A percentile compares a stretch with the other conserved stretches of the same genome.
Conservation (phyloP, 225 moss, liverwort and hornwort genomes). For the Ulota crispa region DNA sequence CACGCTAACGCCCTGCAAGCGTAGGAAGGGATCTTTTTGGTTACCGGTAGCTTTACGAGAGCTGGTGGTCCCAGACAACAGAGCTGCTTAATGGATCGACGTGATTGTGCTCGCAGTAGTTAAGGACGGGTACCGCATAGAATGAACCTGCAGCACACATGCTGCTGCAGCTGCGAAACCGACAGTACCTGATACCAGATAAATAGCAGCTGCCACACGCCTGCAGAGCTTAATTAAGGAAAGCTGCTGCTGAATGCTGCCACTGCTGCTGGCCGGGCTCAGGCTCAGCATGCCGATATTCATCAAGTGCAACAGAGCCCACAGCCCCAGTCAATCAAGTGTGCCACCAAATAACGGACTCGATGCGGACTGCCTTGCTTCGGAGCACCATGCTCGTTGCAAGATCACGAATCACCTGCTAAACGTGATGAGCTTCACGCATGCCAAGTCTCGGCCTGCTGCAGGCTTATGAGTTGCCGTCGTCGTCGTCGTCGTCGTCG, state of each 20-base stretch:
- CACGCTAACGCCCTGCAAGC: not conserved
- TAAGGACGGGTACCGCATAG: not conserved
- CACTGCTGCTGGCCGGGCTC: not conserved
- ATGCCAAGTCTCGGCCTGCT: too few species aligned
- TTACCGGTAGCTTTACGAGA: not conserved
- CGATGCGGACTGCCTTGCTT: not conserved
- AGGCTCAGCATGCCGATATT: not conserved
- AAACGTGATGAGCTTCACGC: not conserved
- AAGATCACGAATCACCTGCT: not conserved
- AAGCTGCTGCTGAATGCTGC: not conserved
- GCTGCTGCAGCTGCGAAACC: conserved; percentile 26
- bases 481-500: not conserved
- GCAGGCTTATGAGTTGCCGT: too few species aligned
- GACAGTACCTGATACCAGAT: conserved; percentile 29
- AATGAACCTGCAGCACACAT: conserved; percentile 22
- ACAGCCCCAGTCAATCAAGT: not conserved
- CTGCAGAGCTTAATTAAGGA: conserved; percentile 17
- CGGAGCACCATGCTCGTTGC: not conserved
- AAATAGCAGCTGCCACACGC: conserved; percentile 24
- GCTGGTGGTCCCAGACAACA: not conserved
- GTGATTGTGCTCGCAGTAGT: not conserved
- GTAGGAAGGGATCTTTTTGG: not conserved
- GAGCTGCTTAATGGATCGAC: not conserved
- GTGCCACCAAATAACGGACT: not conserved
- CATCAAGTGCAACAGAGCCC: not conserved